Base-by-base conservation (phyloP, 1,139 yeast species). In the Chernovozyma aurita region DNA sequence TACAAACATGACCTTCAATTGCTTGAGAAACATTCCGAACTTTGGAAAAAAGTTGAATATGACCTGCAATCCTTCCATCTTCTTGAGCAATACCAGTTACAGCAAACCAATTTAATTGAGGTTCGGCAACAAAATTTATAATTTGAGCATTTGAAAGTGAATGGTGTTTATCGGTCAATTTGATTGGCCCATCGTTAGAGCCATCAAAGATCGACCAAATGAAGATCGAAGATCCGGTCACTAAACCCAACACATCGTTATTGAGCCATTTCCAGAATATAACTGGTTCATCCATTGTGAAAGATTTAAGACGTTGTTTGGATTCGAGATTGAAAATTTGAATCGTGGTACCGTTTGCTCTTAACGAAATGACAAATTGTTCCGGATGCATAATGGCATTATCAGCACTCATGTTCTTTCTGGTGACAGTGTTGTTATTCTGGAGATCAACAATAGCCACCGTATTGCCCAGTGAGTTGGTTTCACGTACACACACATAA, bases 341-440 rank as follows among this genome's bases (percentile, higher is more conserved):
- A 44, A 90, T 76, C 31, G 96, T 88, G 38, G 96, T 87, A 46
- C 97, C 97, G 55, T 90, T 94, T 32, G 98, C 97, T 56, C 97
- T 77, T 47, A 94, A 77, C 17, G 96, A 88, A 50, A 94, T 90
- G 47, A 92, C 90, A 63, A 81, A 78, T 60, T 87, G 83, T 21
- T 68, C 59, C 14, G 98, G 97, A 61, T 90, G 95, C 95, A 94
- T 83, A 56, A 94, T 92, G 35, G 97, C 97, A 46, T 90, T 85
- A 64, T 94, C 99, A 34, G 98, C 99, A 39, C 87, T 78, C 96
- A 94, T 94, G 60, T 85, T 85, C 65, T 94, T 90, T 55, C 95
- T 80, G 31, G 78, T 72, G 22, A 80, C 78, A 48, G 86, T 81
- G 50, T 79, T 76, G 65, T 80, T 80, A 56, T 86, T 80, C 46